Evolutionary conservation across 805 yeast species (phyloP).

Genomic region (Yamadazyma kitorensis): DNA sequence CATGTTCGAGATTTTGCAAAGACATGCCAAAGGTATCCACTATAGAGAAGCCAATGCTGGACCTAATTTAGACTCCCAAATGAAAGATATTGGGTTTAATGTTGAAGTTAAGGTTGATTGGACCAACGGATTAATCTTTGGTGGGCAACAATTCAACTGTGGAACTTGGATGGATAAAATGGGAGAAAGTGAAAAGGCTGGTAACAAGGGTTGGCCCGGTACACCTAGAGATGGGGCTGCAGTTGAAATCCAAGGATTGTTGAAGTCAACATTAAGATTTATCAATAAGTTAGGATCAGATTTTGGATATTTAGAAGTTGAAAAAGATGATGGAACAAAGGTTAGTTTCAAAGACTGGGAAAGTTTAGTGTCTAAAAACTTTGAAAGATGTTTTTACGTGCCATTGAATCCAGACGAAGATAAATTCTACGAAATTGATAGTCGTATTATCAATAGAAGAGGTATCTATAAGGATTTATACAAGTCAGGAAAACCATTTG

Average conservation of each 20-base stretch:
- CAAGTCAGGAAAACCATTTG: slow-evolving; percentile 79
- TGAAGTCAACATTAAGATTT: slow-evolving; percentile 83
- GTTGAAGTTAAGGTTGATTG: slow-evolving; percentile 81
- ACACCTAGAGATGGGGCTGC: slow-evolving; percentile 99
- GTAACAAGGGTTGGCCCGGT: slow-evolving; percentile 90
- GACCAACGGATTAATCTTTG: slow-evolving; percentile 82
- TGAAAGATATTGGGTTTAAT: slow-evolving; percentile 90
- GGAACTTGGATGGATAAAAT: slow-evolving; percentile 99
- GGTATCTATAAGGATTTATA: slow-evolving; percentile 92
- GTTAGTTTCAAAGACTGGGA: slow-evolving; percentile 74
- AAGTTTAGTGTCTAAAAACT: slow-evolving; percentile 59
- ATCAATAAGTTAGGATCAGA: slow-evolving; percentile 60
- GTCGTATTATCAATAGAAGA: slow-evolving; percentile 72
- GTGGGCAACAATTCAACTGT: slow-evolving; percentile 90
- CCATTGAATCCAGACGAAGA: slow-evolving; percentile 69
- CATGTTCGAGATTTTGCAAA: slow-evolving; percentile 73
- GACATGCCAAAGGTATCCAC: slow-evolving; percentile 86
- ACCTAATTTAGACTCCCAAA: slow-evolving; percentile 78
- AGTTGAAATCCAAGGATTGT: slow-evolving; percentile 82
- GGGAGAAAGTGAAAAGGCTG: slow-evolving; percentile 90
- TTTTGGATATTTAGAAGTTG: slow-evolving; percentile 59
- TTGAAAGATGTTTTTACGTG: slow-evolving; percentile 75
- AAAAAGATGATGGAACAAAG: slow-evolving; percentile 52
- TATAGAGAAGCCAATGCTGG: slow-evolving; percentile 97
- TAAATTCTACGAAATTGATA: slow-evolving; percentile 55